These are phyloP conservation scores for Quercus lobata DNA, from an alignment of 331 rosid species.

Conservation along the genomic window DNA sequence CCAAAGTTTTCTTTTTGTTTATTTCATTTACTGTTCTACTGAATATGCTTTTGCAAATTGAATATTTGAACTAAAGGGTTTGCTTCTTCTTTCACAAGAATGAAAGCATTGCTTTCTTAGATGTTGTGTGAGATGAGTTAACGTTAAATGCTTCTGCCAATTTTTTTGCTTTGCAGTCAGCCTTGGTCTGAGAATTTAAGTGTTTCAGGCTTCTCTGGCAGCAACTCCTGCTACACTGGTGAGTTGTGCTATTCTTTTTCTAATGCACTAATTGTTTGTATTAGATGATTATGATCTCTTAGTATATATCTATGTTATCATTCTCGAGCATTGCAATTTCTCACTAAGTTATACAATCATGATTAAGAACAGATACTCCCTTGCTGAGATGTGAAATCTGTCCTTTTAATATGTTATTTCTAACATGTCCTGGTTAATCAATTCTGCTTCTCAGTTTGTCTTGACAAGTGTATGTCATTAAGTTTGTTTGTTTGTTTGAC, in stretches of 20 bases:
- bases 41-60: neutral
- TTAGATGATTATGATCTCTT: neutral
- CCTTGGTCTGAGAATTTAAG: conserved; percentile 51
- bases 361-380: neutral
- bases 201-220: conserved; percentile 38
- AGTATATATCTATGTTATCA: neutral
- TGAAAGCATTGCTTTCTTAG: neutral
- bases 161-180: conserved; percentile 46
- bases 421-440: no score
- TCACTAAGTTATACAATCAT: neutral
- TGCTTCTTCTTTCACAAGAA: conserved; percentile 3
- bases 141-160: conserved; percentile 29
- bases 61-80: neutral
- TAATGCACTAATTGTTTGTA: neutral
- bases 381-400: neutral
- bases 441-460: neutral
- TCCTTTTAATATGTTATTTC: neutral
- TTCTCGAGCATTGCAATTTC: neutral
- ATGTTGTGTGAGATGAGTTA: conserved; percentile 12
- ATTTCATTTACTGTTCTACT: neutral
- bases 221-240: conserved; percentile 80
- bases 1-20: neutral
- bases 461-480: neutral
- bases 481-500: neutral
- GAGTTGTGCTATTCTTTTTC: conserved; percentile 20